phyloP scores from a whole-genome alignment of 2,329 filamentous ascomycete genomes.

The Cladorrhinum sp. region DNA sequence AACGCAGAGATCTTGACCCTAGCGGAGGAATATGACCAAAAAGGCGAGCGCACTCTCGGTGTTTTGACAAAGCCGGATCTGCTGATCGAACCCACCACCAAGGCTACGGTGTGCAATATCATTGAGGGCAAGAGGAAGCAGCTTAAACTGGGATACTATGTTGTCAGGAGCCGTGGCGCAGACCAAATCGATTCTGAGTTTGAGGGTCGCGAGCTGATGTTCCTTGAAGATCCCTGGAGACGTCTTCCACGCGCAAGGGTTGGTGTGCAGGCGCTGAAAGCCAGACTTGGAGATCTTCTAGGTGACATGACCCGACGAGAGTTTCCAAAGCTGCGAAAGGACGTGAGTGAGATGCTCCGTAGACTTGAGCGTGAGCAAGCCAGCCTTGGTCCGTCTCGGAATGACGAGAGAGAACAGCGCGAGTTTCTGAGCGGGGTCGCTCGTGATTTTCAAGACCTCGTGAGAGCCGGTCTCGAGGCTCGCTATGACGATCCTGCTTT shows the following conservation, averaged over 20 bases:
- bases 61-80: constrained; percentile 61
- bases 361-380: not conserved
- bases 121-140: constrained; percentile 40
- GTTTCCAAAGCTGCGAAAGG: constrained; percentile 29
- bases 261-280: constrained; percentile 27
- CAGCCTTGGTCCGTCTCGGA: constrained; percentile 16
- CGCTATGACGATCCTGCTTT: constrained; percentile 38
- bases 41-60: constrained; percentile 43
- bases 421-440: constrained; percentile 37
- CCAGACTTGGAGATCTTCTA: constrained; percentile 28
- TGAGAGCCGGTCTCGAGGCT: constrained; percentile 34
- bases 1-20: constrained; percentile 41
- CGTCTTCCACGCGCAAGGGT: constrained; percentile 25
- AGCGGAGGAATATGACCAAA: constrained; percentile 39
- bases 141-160: constrained; percentile 46
- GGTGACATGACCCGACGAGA: constrained; percentile 30
- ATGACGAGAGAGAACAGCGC: constrained; percentile 30
- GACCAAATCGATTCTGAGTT: constrained; percentile 15
- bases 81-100: constrained; percentile 39
- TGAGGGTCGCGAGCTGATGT: constrained; percentile 14
- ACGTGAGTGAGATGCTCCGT: constrained; percentile 18
- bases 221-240: constrained; percentile 21
- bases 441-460: constrained; percentile 31
- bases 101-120: constrained; percentile 42
- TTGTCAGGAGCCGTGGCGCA: constrained; percentile 46